Evolutionary conservation across 2,329 filamentous ascomycete genomes (phyloP).

Genomic region (Cordyceps pruinosa): DNA sequence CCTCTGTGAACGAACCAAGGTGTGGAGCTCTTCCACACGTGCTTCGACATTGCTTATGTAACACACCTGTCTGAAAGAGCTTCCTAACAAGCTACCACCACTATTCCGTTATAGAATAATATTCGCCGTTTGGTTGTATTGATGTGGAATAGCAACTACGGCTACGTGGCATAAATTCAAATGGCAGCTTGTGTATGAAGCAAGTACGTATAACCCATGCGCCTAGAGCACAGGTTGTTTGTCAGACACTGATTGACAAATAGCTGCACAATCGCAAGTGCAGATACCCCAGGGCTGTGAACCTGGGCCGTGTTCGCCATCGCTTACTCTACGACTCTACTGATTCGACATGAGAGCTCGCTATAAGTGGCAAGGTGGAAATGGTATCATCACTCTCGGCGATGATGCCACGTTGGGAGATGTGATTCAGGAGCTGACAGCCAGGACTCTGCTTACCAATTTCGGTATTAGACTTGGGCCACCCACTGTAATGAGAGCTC

Average conservation of each 20-base stretch:
- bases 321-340: not conserved
- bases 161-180: not conserved
- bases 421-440: constrained; percentile 53
- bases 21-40: no score
- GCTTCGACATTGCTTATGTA: constrained; percentile 4
- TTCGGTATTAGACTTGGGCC: constrained; percentile 82
- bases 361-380: constrained; percentile 67
- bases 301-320: no score
- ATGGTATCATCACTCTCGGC: constrained; percentile 60
- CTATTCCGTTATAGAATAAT: not conserved
- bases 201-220: not conserved
- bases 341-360: constrained; percentile 59
- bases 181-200: not conserved
- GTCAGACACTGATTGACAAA: not conserved
- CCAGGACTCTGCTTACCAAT: constrained; percentile 55
- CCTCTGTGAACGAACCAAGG: not conserved
- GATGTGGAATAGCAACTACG: not conserved
- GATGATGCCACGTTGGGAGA: constrained; percentile 60
- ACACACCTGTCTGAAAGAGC: not conserved
- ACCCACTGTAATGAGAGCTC: constrained; percentile 56
- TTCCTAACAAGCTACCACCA: not conserved
- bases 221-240: not conserved
- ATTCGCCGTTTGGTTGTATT: not conserved
- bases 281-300: no score
- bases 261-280: not conserved